Base-by-base conservation (phyloP, 768 basidiomycete genomes). In the Lactarius psammicola region DNA sequence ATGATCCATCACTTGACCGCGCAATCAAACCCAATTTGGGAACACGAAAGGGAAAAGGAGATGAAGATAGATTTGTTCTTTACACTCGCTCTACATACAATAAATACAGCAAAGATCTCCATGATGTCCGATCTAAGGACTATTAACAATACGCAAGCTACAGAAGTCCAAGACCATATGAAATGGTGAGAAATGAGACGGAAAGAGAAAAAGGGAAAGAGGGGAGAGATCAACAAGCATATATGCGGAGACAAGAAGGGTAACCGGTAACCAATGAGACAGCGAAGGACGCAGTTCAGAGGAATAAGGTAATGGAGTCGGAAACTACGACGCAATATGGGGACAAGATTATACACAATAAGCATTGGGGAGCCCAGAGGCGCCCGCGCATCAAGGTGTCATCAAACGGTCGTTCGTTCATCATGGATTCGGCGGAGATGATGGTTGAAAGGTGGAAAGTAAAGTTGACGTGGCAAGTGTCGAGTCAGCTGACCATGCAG, bases 31-130 rank as follows among this genome's bases (percentile, higher is more conserved):
- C 49, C 49, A 10, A 18, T 55, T 28, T 17, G 20, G 53, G 30
- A 30, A 55, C 17, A 33, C 18, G 28, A 13, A 55, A 33, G 31
- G 54, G 20, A 17, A 13, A 55, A 33, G 31, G 54, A 31, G 53
- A 30, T 15, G 30, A 55, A 46, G 9, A 31, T 1, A 26, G 1
- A 31, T 44, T 51, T 51, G 38, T 26, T 66, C 38, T 66, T 67
- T 53, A 49, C 42, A 54, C 54, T 68, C 65, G 13, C 56, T 67
- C 59, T 67, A 68, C 67, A 56, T 66, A 68, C 59, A 68, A 68
- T 68, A 68, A 68, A 68, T 68, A 68, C 60, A 49, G 53, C 57
- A 31, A 53, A 68, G 26, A 61, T 38, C 58, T 59, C 61, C 65
- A 38, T 54, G 49, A 20, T 40, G 44, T 55, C 60, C 40, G 38